Conservation (phyloP, 2,329 filamentous ascomycete genomes). For the Neonectria hederae region DNA sequence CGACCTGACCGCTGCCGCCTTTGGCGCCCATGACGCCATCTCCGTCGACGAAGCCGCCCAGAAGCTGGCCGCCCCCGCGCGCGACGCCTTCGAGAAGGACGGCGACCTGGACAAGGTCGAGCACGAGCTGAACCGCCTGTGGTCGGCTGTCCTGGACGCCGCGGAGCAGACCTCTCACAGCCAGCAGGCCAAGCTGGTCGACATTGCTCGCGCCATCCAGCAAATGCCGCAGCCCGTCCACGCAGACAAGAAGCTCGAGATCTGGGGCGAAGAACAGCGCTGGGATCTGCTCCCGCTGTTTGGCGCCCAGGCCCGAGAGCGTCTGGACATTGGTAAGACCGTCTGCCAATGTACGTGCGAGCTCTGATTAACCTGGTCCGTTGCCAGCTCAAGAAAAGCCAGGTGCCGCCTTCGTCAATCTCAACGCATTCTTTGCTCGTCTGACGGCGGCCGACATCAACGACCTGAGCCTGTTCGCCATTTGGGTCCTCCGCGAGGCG, state of each 20-base stretch:
- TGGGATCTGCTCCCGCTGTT: conserved; percentile 35
- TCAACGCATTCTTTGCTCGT: conserved; percentile 33
- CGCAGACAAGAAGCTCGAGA: conserved; percentile 21
- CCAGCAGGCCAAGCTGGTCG: conserved; percentile 35
- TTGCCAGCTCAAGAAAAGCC: conserved; percentile 27
- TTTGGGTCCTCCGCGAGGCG: conserved; percentile 31
- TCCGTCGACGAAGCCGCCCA: conserved; percentile 25
- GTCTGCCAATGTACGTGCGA: neutral
- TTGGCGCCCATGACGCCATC: conserved; percentile 18
- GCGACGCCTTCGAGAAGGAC: conserved; percentile 22
- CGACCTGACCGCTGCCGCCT: conserved; percentile 1
- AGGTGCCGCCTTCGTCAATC: conserved; percentile 18
- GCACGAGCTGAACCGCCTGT: conserved; percentile 23
- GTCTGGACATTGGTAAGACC: conserved; percentile 29
- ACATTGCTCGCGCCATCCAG: conserved; percentile 33
- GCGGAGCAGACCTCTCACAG: conserved; percentile 34
- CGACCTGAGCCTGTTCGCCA: conserved; percentile 30
- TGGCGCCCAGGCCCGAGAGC: conserved; percentile 26
- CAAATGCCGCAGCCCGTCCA: conserved; percentile 19
- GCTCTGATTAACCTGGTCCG: neutral
- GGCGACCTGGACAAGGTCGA: conserved; percentile 26
- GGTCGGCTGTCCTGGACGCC: conserved; percentile 28
- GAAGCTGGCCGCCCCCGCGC: conserved; percentile 17
- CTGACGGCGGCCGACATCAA: conserved; percentile 20
- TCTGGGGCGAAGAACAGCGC: conserved; percentile 31